Percentiles rank a stretch among this genome's conserved stretches.
phyloP scores from a whole-genome alignment of 805 yeast genomes.

The Yarrowia osloensis region DNA sequence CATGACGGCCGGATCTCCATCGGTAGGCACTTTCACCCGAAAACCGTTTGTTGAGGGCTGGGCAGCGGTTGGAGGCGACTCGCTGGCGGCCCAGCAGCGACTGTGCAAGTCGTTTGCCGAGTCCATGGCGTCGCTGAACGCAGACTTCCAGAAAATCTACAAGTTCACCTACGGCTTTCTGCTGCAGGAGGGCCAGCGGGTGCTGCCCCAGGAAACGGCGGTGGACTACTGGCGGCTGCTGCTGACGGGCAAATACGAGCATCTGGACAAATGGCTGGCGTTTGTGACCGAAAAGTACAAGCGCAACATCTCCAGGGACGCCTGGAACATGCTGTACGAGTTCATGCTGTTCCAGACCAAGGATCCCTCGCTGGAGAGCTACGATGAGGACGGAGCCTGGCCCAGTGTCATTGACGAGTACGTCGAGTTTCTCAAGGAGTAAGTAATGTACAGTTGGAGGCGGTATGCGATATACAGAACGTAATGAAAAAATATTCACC shows the following conservation, averaged over 20 bases:
- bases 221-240: constrained; percentile 76
- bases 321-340: constrained; percentile 81
- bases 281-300: constrained; percentile 53
- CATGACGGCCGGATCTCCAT: constrained; percentile 64
- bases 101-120: neutral
- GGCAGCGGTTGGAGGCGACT: constrained; percentile 43
- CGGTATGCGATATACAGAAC: neutral
- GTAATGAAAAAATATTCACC: neutral
- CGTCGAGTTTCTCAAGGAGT: constrained; percentile 54
- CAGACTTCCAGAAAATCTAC: constrained; percentile 58
- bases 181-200: constrained; percentile 60
- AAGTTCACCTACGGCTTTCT: constrained; percentile 68
- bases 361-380: constrained; percentile 57
- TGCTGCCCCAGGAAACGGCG: constrained; percentile 61
- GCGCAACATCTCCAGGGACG: constrained; percentile 63
- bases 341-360: constrained; percentile 53
- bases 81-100: constrained; percentile 2
- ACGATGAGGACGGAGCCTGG: constrained; percentile 88
- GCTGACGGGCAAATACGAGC: constrained; percentile 47
- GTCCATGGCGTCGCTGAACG: constrained; percentile 6
- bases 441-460: neutral
- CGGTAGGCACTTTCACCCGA: constrained; percentile 60
- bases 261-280: constrained; percentile 53
- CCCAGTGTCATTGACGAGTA: constrained; percentile 85
- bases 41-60: constrained; percentile 60